Percentiles rank a stretch among this genome's conserved stretches.
Conservation (phyloP, 2,329 filamentous ascomycete species). For the Penicillium sp. region DNA sequence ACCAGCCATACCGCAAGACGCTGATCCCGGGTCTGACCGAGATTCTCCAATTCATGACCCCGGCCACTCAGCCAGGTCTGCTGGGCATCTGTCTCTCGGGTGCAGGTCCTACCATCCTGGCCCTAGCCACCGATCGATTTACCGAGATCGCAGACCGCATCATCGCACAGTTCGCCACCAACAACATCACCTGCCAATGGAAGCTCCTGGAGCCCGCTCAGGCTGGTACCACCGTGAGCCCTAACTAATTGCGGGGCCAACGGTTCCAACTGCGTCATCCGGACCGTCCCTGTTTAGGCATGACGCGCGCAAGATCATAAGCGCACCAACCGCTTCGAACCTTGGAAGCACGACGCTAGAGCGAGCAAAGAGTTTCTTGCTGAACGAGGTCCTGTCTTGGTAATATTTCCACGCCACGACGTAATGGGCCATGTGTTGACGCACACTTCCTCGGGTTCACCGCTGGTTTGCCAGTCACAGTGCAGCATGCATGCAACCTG, state of each 20-base stretch:
- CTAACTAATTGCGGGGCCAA: conserved; percentile 11
- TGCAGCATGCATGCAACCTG: conserved; percentile 12
- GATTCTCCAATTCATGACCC: conserved; percentile 87
- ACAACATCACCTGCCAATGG: conserved; percentile 72
- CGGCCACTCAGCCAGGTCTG: conserved; percentile 77
- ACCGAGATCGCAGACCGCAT: conserved; percentile 77
- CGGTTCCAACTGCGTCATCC: background rate
- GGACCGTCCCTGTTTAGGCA: background rate
- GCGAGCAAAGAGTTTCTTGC: background rate
- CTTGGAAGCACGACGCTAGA: background rate
- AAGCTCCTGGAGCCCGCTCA: conserved; percentile 82
- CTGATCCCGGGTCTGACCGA: conserved; percentile 89
- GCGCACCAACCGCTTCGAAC: background rate
- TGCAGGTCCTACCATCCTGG: conserved; percentile 90
- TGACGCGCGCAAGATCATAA: conserved; percentile 6
- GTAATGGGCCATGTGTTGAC: conserved; percentile 9
- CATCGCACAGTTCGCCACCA: conserved; percentile 64
- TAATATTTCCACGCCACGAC: background rate
- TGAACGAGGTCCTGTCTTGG: background rate
- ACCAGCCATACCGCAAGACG: conserved; percentile 89
- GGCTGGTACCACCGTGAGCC: conserved; percentile 46
- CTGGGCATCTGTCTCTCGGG: conserved; percentile 93
- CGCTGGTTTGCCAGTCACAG: conserved; percentile 16
- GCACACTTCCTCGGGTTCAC: conserved; percentile 14
- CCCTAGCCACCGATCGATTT: conserved; percentile 85